Percentiles rank a stretch among this genome's conserved stretches.
Evolutionary conservation across 306 rosid species (phyloP).

Genomic region (Vigna hirtella): DNA sequence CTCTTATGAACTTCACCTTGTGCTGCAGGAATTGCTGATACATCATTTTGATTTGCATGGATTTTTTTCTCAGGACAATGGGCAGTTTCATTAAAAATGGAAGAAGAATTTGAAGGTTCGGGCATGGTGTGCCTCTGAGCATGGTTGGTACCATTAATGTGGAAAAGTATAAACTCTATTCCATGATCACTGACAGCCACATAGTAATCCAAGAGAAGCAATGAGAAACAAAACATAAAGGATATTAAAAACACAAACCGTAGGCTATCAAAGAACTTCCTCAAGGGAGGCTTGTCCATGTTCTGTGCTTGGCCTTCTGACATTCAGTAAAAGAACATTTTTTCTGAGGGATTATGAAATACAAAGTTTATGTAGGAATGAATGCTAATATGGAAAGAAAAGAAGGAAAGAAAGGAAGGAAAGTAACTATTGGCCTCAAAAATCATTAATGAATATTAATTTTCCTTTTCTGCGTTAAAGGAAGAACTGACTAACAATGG

Average conservation of each 20-base stretch:
- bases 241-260: slow-evolving; percentile 54
- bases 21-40: neutral
- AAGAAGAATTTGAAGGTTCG: slow-evolving; percentile 3
- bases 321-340: neutral
- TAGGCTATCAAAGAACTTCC: slow-evolving; percentile 43
- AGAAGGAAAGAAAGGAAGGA: slow-evolving; percentile 6
- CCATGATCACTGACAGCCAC: slow-evolving; percentile 25
- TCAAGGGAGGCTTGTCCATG: slow-evolving; percentile 35
- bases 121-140: neutral
- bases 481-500: neutral
- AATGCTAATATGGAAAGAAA: slow-evolving; percentile 20
- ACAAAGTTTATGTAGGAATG: neutral
- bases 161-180: slow-evolving; percentile 35
- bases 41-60: neutral
- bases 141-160: slow-evolving; percentile 32
- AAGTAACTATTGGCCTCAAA: neutral
- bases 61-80: neutral
- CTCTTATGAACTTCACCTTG: neutral
- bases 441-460: neutral
- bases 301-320: slow-evolving; percentile 13
- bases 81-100: neutral
- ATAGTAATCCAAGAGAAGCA: slow-evolving; percentile 51
- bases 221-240: slow-evolving; percentile 34
- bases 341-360: slow-evolving; percentile 2
- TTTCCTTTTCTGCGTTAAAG: neutral